Evolutionary conservation across 441 rosid species (phyloP).

Genomic region (Euphorbia schlechtendalii): DNA sequence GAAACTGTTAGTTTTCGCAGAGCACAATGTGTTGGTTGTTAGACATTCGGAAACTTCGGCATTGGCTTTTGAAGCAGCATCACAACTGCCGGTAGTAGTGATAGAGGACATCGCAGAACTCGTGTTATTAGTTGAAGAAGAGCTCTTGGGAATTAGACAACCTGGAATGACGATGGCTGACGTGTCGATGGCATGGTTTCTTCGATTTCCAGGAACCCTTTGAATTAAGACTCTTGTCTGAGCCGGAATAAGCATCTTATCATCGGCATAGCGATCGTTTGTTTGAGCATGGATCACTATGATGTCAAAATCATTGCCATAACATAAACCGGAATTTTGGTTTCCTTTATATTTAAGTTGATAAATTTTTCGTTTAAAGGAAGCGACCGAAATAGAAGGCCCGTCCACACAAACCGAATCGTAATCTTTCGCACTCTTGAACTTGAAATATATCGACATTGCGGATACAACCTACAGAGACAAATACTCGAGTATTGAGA

Average conservation of each 20-base stretch:
- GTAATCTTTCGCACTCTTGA: background rate
- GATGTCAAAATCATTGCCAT: constrained; percentile 18
- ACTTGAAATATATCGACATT: constrained; percentile 6
- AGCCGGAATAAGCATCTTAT: background rate
- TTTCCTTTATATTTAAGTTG: background rate
- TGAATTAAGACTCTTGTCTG: constrained; percentile 12
- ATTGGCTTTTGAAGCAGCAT: too few relatives aligned
- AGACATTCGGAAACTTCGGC: too few relatives aligned
- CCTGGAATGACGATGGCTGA: background rate
- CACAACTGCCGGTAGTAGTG: background rate
- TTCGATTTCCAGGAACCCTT: constrained; percentile 15
- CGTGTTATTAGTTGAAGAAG: background rate
- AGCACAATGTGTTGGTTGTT: too few relatives aligned
- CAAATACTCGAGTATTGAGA: too few relatives aligned
- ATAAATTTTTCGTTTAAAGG: background rate
- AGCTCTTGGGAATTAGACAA: background rate
- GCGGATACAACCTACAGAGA: background rate
- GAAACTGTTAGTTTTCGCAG: too few relatives aligned
- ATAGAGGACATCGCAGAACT: background rate
- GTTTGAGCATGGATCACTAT: constrained; percentile 14
- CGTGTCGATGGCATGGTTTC: background rate
- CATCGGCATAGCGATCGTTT: constrained; percentile 9
- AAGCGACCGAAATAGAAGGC: background rate
- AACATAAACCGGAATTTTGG: constrained; percentile 5
- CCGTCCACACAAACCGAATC: background rate